Conservation (phyloP, 129 eudicot genomes). For the Arctium minus region DNA sequence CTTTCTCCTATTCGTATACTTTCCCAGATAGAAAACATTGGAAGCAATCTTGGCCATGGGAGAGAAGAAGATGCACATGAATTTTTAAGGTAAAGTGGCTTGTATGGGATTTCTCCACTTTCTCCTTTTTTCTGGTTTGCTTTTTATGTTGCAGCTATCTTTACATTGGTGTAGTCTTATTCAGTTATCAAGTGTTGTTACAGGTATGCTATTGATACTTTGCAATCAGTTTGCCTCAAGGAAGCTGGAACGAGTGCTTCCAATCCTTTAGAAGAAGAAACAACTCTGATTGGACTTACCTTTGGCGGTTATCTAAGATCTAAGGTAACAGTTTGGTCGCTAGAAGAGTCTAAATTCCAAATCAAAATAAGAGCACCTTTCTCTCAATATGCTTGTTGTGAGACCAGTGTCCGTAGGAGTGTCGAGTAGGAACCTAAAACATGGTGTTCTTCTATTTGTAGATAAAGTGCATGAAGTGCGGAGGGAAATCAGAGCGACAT, state of each 20-base stretch:
- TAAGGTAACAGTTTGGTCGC: slow-evolving; percentile 43
- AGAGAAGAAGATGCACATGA: slow-evolving; percentile 97
- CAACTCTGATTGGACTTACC: slow-evolving; percentile 78
- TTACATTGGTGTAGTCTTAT: not conserved
- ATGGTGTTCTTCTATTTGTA: slow-evolving; percentile 23
- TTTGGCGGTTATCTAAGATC: slow-evolving; percentile 96
- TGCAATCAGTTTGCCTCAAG: slow-evolving; percentile 75
- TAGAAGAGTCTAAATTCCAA: not conserved
- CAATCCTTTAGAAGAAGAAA: slow-evolving; percentile 64
- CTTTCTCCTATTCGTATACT: slow-evolving; percentile 64
- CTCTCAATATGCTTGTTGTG: not conserved
- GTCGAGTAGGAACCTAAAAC: not conserved
- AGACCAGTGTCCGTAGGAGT: not conserved
- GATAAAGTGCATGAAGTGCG: slow-evolving; percentile 87
- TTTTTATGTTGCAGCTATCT: not conserved
- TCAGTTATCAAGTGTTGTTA: slow-evolving; percentile 16
- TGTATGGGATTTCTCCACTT: not conserved
- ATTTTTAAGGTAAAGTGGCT: slow-evolving; percentile 54
- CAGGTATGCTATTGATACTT: slow-evolving; percentile 78
- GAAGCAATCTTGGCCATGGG: slow-evolving; percentile 73
- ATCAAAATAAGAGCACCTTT: not conserved
- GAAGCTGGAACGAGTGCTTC: slow-evolving; percentile 53
- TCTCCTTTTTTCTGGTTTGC: not conserved
- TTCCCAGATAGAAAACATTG: slow-evolving; percentile 62
- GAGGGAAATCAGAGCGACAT: slow-evolving; percentile 69